Percentiles rank a stretch among this genome's conserved stretches.
Evolutionary conservation across 2,329 filamentous ascomycete species (phyloP).

Genomic region (Talaromyces sp.): DNA sequence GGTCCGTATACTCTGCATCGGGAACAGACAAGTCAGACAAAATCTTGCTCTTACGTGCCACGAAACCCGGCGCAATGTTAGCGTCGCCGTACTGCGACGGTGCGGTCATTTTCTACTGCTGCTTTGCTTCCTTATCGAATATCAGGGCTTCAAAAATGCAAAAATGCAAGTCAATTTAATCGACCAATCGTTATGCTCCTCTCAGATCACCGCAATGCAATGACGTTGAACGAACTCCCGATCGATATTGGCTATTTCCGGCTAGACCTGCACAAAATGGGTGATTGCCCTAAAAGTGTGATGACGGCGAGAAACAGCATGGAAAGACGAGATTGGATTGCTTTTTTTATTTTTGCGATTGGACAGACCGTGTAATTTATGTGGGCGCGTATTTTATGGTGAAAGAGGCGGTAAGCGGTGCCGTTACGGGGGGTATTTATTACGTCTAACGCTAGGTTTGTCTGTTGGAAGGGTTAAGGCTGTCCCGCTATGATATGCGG

Average conservation of each 20-base stretch:
- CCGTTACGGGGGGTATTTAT: background rate
- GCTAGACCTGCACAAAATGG: background rate
- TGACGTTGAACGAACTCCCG: background rate
- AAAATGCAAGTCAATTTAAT: background rate
- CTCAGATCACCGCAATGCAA: background rate
- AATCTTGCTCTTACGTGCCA: conserved; percentile 68
- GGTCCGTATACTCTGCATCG: conserved; percentile 71
- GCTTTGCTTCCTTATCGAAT: background rate
- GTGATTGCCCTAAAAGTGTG: background rate
- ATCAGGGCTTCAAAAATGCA: background rate
- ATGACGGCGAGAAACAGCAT: background rate
- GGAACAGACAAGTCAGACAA: conserved; percentile 68
- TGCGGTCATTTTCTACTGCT: conserved; percentile 11
- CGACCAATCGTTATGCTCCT: conserved; percentile 4
- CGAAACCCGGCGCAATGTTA: conserved; percentile 44
- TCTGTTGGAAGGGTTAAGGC: background rate
- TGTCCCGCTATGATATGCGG: conserved; percentile 6
- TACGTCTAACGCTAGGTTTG: background rate
- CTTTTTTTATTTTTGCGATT: conserved; percentile 4
- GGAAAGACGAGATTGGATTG: conserved; percentile 7
- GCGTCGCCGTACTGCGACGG: background rate
- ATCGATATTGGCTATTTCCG: background rate
- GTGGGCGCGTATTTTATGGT: background rate
- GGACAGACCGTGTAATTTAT: background rate
- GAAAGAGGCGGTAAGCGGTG: conserved; percentile 10